Conservation (phyloP, 352 stramenopile genomes). For the Saprolegnia parasitica region DNA sequence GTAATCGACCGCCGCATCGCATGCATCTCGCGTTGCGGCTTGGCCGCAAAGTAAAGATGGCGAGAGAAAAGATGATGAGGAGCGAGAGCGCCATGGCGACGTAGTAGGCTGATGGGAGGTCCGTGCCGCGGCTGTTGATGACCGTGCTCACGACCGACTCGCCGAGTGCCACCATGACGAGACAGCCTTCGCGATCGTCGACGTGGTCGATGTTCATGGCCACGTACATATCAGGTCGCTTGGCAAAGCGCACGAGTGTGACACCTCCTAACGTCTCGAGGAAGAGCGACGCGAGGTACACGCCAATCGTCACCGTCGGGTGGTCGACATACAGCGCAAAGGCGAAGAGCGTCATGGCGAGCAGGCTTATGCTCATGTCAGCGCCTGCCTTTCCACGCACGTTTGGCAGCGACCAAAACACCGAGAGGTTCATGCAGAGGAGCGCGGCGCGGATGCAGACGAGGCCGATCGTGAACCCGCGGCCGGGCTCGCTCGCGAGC, state of each 20-base stretch:
- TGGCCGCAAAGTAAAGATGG: conserved; percentile 25
- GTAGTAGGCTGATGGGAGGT: not conserved
- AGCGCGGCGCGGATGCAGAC: conserved; percentile 3
- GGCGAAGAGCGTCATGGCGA: conserved; percentile 2
- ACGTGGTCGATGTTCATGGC: conserved; percentile 27
- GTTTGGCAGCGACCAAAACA: not conserved
- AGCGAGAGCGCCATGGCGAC: conserved; percentile 10
- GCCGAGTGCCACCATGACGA: conserved; percentile 24
- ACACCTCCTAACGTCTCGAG: not conserved
- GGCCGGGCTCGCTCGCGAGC: conserved; percentile 11
- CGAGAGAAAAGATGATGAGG: conserved; percentile 23
- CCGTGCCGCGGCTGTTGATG: conserved; percentile 9
- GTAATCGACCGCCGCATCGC: conserved; percentile 20
- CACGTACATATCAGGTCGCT: not conserved
- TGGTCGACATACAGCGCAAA: not conserved
- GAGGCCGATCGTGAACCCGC: conserved; percentile 19
- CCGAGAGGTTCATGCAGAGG: conserved; percentile 5
- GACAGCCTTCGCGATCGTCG: conserved; percentile 15
- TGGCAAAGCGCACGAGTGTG: not conserved
- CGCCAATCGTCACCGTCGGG: not conserved
- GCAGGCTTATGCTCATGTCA: not conserved
- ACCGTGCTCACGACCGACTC: conserved; percentile 23
- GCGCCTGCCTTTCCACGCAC: not conserved
- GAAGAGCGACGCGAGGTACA: not conserved
- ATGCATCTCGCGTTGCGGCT: conserved; percentile 19